Evolutionary conservation across 169 alveolate species (phyloP).

Genomic region (Cryptosporidium parvum): DNA sequence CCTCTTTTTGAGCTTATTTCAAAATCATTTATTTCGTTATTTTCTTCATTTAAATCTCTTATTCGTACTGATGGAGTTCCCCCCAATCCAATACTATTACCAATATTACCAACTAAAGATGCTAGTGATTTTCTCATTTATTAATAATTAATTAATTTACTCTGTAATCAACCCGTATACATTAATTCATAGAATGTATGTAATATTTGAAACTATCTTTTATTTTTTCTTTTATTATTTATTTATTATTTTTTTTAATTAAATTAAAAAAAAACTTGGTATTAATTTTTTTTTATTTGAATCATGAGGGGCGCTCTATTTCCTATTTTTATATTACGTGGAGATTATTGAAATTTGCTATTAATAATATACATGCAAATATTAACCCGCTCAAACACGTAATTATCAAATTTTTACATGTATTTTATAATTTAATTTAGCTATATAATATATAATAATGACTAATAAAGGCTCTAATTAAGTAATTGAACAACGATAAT

Average conservation of each 20-base stretch:
- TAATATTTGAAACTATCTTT: not conserved
- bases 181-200: not conserved
- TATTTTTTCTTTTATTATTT: not conserved
- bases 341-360: not conserved
- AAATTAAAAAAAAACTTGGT: no score
- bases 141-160: not conserved
- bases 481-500: no score
- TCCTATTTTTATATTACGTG: not conserved
- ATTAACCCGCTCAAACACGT: not conserved
- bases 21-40: not conserved
- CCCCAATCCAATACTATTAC: slow-evolving; percentile 55
- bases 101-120: slow-evolving; percentile 51
- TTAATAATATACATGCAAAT: not conserved
- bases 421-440: not conserved
- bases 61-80: slow-evolving; percentile 37
- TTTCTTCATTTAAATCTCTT: not conserved
- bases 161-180: not conserved
- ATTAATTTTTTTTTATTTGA: not conserved
- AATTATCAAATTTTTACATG: not conserved
- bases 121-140: slow-evolving; percentile 65
- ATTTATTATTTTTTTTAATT: no score
- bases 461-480: no score
- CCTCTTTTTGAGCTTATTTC: not conserved
- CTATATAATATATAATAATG: not conserved
- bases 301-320: not conserved